These are phyloP conservation scores for Scedosporium aurantiacum DNA, from an alignment of 2,329 filamentous ascomycete species.

Conservation along the genomic window DNA sequence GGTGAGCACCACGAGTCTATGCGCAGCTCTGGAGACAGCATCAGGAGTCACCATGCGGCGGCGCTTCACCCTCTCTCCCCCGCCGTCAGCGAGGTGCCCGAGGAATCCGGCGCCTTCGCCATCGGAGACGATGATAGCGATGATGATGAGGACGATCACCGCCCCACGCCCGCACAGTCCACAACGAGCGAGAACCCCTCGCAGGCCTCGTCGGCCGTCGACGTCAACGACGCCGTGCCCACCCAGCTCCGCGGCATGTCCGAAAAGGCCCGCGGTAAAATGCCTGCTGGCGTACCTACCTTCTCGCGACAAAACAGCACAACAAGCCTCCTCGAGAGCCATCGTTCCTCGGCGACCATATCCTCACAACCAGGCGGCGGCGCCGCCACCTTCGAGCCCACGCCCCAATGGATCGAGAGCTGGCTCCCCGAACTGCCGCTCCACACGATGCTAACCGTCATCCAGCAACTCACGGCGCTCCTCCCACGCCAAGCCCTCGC, in stretches of 20 bases:
- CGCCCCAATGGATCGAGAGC: constrained; percentile 75
- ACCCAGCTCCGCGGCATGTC: constrained; percentile 85
- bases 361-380: constrained; percentile 19
- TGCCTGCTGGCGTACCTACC: constrained; percentile 69
- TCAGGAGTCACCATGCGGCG: constrained; percentile 45
- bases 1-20: constrained; percentile 39
- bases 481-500: constrained; percentile 40
- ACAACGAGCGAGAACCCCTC: constrained; percentile 53
- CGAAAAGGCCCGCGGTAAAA: constrained; percentile 91
- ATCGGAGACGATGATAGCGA: constrained; percentile 74
- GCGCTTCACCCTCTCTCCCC: constrained; percentile 40
- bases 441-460: constrained; percentile 72
- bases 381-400: constrained; percentile 62
- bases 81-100: constrained; percentile 56
- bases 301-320: constrained; percentile 89
- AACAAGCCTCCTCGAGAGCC: constrained; percentile 54
- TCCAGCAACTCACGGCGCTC: constrained; percentile 51
- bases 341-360: constrained; percentile 49
- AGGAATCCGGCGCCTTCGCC: constrained; percentile 69
- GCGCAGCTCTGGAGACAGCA: constrained; percentile 56
- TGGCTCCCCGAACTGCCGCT: constrained; percentile 90
- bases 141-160: constrained; percentile 40
- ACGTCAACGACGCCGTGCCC: constrained; percentile 67
- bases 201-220: constrained; percentile 57
- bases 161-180: constrained; percentile 48